Percentiles rank a stretch among this genome's conserved stretches.
Conservation (phyloP, 345 rosid genomes). For the Eucalyptus melliodora region DNA sequence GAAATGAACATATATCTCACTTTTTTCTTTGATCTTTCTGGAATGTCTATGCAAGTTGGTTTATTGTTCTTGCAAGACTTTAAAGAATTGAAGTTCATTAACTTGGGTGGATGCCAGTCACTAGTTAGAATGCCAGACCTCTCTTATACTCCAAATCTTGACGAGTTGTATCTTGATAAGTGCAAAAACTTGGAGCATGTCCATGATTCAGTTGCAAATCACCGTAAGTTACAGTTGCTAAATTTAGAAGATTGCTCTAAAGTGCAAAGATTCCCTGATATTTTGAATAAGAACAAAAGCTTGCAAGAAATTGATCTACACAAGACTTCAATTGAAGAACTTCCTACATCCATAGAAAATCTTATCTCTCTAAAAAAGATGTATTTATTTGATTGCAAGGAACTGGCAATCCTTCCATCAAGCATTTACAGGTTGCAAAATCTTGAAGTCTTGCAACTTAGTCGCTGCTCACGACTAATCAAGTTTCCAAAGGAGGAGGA, state of each 20-base stretch:
- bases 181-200: background rate
- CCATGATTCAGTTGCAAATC: background rate
- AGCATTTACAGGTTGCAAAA: background rate
- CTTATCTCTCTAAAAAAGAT: background rate
- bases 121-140: fast-evolving
- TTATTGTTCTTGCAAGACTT: background rate
- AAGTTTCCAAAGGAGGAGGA: background rate
- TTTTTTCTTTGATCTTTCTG: fast-evolving
- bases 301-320: fast-evolving
- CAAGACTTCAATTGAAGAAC: background rate
- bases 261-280: background rate
- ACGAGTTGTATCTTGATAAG: fast-evolving
- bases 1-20: too few relatives aligned
- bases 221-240: fast-evolving
- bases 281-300: background rate
- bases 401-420: background rate
- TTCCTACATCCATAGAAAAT: background rate
- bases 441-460: fast-evolving
- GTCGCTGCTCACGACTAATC: fast-evolving
- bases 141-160: background rate
- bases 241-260: background rate
- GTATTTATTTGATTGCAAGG: fast-evolving
- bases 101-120: fast-evolving
- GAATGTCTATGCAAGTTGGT: background rate
- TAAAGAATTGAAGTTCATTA: background rate